Evolutionary conservation across 2,329 filamentous ascomycete species (phyloP).

Genomic region (Aspergillus hiratsukae): DNA sequence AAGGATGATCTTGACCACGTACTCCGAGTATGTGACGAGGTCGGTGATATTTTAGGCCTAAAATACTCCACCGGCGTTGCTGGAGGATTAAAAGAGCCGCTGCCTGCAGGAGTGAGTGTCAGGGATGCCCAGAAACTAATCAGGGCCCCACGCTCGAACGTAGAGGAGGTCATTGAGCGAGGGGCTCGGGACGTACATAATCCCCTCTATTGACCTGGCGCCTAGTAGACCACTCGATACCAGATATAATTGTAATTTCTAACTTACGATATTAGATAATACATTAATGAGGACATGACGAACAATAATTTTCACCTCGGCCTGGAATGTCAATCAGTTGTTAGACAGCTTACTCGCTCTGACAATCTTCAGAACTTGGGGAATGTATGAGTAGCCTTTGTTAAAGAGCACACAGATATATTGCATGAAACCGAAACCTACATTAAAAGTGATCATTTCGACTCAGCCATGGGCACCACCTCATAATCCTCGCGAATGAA

Average conservation of each 20-base stretch:
- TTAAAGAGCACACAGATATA: no score
- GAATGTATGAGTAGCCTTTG: no score
- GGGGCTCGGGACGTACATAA: slow-evolving; percentile 69
- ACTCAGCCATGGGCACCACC: slow-evolving; percentile 24
- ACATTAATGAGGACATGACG: neutral
- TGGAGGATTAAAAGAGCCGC: slow-evolving; percentile 67
- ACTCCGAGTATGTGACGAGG: slow-evolving; percentile 82
- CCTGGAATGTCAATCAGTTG: no score
- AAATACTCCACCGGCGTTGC: slow-evolving; percentile 92
- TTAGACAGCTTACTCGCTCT: no score
- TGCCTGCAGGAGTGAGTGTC: slow-evolving; percentile 38
- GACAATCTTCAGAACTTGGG: no score
- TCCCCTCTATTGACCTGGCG: slow-evolving; percentile 54
- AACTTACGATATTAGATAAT: neutral
- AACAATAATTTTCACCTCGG: neutral
- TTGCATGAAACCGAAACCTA: no score
- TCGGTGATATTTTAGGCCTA: slow-evolving; percentile 81
- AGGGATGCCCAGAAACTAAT: slow-evolving; percentile 42
- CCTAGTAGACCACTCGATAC: neutral
- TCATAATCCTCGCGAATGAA: neutral
- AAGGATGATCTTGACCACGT: slow-evolving; percentile 92
- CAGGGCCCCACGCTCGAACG: slow-evolving; percentile 68
- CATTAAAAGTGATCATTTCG: neutral
- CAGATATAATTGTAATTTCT: neutral
- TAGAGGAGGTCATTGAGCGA: slow-evolving; percentile 66